Percentiles rank a stretch among this genome's conserved stretches.
These are phyloP conservation scores for Candida pseudofarinosa DNA, from an alignment of 805 yeast species.

Conservation along the genomic window DNA sequence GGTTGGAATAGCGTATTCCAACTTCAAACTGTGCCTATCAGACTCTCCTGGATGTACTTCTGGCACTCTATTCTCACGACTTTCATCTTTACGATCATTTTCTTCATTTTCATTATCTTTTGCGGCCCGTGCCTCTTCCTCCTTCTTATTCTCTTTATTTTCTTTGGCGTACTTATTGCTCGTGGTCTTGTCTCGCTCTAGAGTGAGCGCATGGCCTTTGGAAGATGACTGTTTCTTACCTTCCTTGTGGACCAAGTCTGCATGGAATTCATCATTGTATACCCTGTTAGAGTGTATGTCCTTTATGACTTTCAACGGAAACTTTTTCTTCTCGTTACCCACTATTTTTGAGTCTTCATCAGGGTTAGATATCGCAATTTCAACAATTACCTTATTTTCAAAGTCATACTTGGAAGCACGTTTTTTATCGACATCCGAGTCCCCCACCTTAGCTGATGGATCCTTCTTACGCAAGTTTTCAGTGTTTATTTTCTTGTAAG, in stretches of 20 bases:
- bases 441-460: neutral
- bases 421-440: neutral
- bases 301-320: constrained; percentile 27
- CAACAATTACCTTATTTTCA: constrained; percentile 33
- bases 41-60: constrained; percentile 1
- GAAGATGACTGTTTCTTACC: constrained; percentile 5
- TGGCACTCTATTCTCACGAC: neutral
- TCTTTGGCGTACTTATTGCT: constrained; percentile 1
- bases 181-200: constrained; percentile 14
- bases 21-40: constrained; percentile 16
- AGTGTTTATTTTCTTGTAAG: constrained; percentile 23
- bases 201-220: constrained; percentile 7
- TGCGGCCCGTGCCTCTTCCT: constrained; percentile 1
- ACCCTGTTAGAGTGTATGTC: constrained; percentile 23
- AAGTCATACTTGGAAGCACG: constrained; percentile 6
- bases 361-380: constrained; percentile 35
- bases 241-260: constrained; percentile 5
- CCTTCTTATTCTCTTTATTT: constrained; percentile 3
- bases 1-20: constrained; percentile 27
- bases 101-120: constrained; percentile 3
- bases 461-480: constrained; percentile 12
- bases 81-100: constrained; percentile 1
- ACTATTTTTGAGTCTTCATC: constrained; percentile 27
- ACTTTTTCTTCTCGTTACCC: constrained; percentile 30
- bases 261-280: constrained; percentile 26